A percentile compares a stretch with the other conserved stretches of the same genome.
Evolutionary conservation across 352 stramenopile genomes (phyloP).

Genomic region (Phytophthora boehmeriae): DNA sequence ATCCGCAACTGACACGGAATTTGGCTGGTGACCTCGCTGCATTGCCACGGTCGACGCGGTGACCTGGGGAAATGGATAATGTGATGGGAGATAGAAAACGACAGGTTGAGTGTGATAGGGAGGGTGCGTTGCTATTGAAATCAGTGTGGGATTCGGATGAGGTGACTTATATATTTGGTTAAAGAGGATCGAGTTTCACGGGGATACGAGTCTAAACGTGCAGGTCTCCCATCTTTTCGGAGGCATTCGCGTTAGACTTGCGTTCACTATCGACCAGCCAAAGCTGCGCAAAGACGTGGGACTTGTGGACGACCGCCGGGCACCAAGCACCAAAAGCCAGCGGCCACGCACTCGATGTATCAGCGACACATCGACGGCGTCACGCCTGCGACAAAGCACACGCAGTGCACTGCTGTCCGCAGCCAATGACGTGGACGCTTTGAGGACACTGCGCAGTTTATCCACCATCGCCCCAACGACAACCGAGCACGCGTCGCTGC

Average conservation of each 20-base stretch:
- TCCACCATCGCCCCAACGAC: slow-evolving; percentile 22
- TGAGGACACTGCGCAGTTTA: slow-evolving; percentile 18
- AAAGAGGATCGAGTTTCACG: slow-evolving; percentile 14
- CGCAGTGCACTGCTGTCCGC: too few species aligned
- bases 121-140: too few species aligned
- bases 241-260: slow-evolving; percentile 13
- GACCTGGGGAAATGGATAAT: background rate
- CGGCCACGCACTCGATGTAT: too few species aligned
- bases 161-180: background rate
- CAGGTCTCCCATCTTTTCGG: background rate
- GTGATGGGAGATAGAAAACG: background rate
- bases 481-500: slow-evolving; percentile 8
- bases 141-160: too few species aligned
- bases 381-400: slow-evolving; percentile 13
- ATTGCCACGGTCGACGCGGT: slow-evolving; percentile 4
- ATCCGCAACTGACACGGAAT: slow-evolving; percentile 26
- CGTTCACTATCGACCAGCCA: slow-evolving; percentile 15
- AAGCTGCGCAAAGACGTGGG: slow-evolving; percentile 7
- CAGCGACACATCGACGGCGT: background rate
- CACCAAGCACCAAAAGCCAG: slow-evolving; percentile 31
- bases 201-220: slow-evolving; percentile 2
- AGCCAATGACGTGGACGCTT: slow-evolving; percentile 13
- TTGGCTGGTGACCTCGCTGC: slow-evolving; percentile 19
- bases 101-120: background rate
- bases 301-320: slow-evolving; percentile 6